Conservation (phyloP, 257 asterid species). For the Solanum tacnaense region DNA sequence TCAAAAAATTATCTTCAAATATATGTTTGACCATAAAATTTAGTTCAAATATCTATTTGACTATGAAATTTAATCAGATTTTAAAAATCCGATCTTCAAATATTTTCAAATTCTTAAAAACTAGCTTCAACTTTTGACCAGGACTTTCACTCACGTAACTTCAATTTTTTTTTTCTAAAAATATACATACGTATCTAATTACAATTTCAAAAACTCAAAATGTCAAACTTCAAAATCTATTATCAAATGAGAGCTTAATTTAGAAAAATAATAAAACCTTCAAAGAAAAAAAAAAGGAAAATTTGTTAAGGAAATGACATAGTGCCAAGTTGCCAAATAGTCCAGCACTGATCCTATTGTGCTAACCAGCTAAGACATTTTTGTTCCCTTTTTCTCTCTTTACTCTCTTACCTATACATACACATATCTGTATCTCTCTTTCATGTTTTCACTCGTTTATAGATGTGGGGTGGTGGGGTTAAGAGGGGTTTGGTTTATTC, state of each 20-base stretch:
- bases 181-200: background rate
- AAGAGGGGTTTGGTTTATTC: background rate
- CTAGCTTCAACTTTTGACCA: background rate
- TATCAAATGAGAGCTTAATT: background rate
- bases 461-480: background rate
- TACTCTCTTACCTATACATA: background rate
- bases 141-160: background rate
- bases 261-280: background rate
- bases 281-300: background rate
- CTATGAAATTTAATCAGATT: background rate
- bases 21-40: background rate
- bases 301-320: slow-evolving; percentile 1
- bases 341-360: slow-evolving; percentile 3
- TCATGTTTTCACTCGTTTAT: background rate
- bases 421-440: background rate
- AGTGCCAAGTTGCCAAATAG: slow-evolving; percentile 13
- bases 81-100: background rate
- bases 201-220: background rate
- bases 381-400: background rate
- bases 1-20: background rate
- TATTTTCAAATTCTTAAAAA: background rate
- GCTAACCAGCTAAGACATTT: slow-evolving; percentile 35
- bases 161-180: background rate
- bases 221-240: background rate
- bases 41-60: background rate